These are phyloP conservation scores for Cladophialophora immunda DNA, from an alignment of 2,329 filamentous ascomycete genomes.

Conservation along the genomic window DNA sequence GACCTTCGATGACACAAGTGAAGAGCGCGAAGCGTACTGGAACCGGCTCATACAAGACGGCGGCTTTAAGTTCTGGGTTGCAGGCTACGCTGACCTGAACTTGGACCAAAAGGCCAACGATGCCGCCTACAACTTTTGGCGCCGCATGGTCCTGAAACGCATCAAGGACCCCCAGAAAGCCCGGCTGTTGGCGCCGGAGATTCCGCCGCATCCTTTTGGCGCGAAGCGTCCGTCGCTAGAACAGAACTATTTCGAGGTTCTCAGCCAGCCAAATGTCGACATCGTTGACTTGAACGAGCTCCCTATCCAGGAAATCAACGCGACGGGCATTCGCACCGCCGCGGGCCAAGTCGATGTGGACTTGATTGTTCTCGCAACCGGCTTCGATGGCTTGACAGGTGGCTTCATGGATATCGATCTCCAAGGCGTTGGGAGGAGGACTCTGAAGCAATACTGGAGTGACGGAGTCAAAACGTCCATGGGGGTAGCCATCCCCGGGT, in stretches of 20 bases:
- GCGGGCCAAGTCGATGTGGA: slow-evolving; percentile 57
- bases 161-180: slow-evolving; percentile 60
- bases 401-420: slow-evolving; percentile 51
- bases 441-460: slow-evolving; percentile 48
- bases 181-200: slow-evolving; percentile 62
- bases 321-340: slow-evolving; percentile 14
- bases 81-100: slow-evolving; percentile 61
- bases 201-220: slow-evolving; percentile 64
- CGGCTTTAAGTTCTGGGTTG: slow-evolving; percentile 62
- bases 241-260: slow-evolving; percentile 60
- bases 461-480: slow-evolving; percentile 51
- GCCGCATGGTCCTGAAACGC: slow-evolving; percentile 59
- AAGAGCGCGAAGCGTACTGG: slow-evolving; percentile 59
- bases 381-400: slow-evolving; percentile 54
- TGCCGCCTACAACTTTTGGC: slow-evolving; percentile 65
- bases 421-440: slow-evolving; percentile 42
- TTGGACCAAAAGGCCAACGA: slow-evolving; percentile 58
- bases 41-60: slow-evolving; percentile 59
- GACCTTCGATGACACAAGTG: slow-evolving; percentile 62
- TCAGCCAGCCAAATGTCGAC: slow-evolving; percentile 57
- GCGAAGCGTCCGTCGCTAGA: slow-evolving; percentile 61
- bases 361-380: slow-evolving; percentile 53
- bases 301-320: slow-evolving; percentile 37
- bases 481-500: slow-evolving; percentile 51
- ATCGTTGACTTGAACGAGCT: slow-evolving; percentile 55